These are phyloP conservation scores for Mycena filopes DNA, from an alignment of 768 basidiomycete species.

Conservation along the genomic window DNA sequence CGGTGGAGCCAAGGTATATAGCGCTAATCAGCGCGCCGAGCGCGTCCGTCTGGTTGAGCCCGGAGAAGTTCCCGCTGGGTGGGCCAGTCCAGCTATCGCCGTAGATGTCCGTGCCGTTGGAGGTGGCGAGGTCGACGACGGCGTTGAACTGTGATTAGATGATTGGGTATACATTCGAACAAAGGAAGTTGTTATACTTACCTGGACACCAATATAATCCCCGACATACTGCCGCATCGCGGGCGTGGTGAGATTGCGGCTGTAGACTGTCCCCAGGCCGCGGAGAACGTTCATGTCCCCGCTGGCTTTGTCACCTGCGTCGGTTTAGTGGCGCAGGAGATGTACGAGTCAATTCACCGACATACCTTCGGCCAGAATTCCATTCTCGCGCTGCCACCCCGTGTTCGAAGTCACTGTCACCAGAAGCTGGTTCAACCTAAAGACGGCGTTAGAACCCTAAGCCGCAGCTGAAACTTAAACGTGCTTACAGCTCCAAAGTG, in stretches of 20 bases:
- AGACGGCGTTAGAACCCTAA: neutral
- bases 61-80: constrained; percentile 1
- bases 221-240: neutral
- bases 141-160: constrained; percentile 22
- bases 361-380: neutral
- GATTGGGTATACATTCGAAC: too few relatives aligned
- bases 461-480: neutral
- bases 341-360: too few relatives aligned
- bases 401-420: neutral
- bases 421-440: neutral
- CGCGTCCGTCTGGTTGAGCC: constrained; percentile 7
- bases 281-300: neutral
- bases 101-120: constrained; percentile 4
- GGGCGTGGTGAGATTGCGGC: neutral
- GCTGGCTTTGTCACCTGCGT: neutral
- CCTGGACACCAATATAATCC: constrained; percentile 12
- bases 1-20: neutral
- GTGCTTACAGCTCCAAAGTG: neutral
- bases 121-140: constrained; percentile 11
- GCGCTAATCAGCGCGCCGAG: constrained; percentile 12
- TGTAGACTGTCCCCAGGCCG: neutral
- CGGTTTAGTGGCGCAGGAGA: too few relatives aligned
- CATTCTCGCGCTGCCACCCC: neutral
- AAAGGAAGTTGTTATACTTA: neutral
- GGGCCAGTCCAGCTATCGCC: constrained; percentile 15